These are phyloP conservation scores for Noccaea caerulescens DNA, from an alignment of 345 rosid genomes.

Conservation along the genomic window DNA sequence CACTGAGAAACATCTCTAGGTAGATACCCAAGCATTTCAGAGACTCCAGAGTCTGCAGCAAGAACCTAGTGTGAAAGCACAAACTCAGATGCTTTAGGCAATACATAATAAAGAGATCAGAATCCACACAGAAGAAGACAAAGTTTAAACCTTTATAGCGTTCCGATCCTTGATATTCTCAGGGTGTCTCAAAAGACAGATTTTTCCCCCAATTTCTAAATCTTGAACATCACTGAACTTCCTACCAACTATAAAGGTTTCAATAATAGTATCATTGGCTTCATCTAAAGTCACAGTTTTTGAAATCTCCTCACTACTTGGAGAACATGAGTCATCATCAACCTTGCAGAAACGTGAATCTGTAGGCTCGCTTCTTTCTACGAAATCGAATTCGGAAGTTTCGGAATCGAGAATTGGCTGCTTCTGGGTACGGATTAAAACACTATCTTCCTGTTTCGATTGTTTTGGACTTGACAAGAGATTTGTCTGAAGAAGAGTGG, in stretches of 20 bases:
- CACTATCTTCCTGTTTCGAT: conserved; percentile 12
- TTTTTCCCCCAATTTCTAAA: conserved; percentile 49
- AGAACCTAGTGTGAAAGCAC: conserved; percentile 59
- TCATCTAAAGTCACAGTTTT: conserved; percentile 34
- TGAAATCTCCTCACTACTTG: conserved; percentile 31
- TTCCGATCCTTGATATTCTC: conserved; percentile 70
- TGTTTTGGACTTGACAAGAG: conserved; percentile 49
- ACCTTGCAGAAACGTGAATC: conserved; percentile 29
- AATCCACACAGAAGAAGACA: conserved; percentile 12
- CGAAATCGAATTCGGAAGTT: conserved; percentile 14
- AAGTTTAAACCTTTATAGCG: conserved; percentile 69
- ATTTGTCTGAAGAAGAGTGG: conserved; percentile 72
- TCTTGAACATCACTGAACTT: conserved; percentile 67
- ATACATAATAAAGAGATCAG: conserved; percentile 12
- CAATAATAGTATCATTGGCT: conserved; percentile 49
- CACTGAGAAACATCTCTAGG: conserved; percentile 74
- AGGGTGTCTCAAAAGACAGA: conserved; percentile 74
- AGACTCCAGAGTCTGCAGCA: conserved; percentile 50
- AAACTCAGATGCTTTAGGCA: not conserved
- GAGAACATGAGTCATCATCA: conserved; percentile 39
- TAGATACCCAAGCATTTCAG: conserved; percentile 73
- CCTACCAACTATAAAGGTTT: conserved; percentile 87
- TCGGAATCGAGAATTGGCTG: conserved; percentile 20
- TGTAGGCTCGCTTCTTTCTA: conserved; percentile 25
- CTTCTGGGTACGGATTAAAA: not conserved